Evolutionary conservation across 306 rosid species (phyloP), one percentile per base, ranked within the genome.

Genomic region (Glycine latifolia): DNA sequence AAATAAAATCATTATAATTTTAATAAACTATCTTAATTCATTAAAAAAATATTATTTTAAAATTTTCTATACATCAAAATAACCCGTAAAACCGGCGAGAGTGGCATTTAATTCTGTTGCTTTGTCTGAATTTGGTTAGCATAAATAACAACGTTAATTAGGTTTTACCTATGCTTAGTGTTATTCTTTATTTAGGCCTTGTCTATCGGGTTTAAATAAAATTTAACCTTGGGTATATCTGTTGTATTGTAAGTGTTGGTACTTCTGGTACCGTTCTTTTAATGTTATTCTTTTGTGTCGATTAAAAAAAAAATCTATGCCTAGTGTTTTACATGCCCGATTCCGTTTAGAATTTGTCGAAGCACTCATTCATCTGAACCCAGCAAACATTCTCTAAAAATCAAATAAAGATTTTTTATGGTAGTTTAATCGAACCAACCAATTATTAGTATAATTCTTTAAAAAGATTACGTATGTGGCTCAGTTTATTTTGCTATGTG

Each of bases 101-200:
- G 17, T 14, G 48, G 48, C 47, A 6, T 63, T 10, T 7, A 37
- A 43, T 3, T 67, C 10, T 58, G 41, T 8, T 9, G 13, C 13
- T 14, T 66, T 14, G 50, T 39, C n/a, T 43, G 2, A 41, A 41
- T 8, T 10, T 15, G 6, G 4, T 15, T 43, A 8, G 12, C 73
- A 67, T 67, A 43, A 67, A 67, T 41, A n/a, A 41, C 15, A 67
- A 41, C 73, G 53, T 62, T 67, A 67, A 43, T n/a, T 66, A 43
- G 53, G 53, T 43, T 67, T 66, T 15, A 67, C 35, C 53, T 43
- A 43, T 67, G 53, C 12, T 2, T 26, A 26, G 31, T 26, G 31
- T 26, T 26, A 26, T 26, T 26, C 31, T 26, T 0, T 26, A 26
- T 26, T 26, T 26, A 26, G 31, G 31, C 31, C 31, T 26, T 26